Percentiles rank a stretch among this genome's conserved stretches.
Evolutionary conservation across 352 stramenopile genomes (phyloP).

Genomic region (Phytophthora macrochlamydospora): DNA sequence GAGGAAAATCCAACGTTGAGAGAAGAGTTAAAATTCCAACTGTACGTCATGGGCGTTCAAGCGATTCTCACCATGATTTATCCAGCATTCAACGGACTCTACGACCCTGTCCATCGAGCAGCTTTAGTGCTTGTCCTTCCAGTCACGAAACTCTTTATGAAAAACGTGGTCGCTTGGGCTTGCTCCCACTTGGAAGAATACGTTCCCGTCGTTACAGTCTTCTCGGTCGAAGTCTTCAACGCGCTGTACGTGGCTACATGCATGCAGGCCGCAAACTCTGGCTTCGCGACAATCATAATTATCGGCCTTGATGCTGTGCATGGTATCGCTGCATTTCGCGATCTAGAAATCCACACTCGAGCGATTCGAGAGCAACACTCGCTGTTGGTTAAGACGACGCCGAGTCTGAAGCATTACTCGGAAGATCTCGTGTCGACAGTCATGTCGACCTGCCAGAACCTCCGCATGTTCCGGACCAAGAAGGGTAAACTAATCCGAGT

Average conservation of each 20-base stretch:
- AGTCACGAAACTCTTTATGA: conserved; percentile 21
- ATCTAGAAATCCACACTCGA: conserved; percentile 5
- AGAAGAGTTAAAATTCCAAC: conserved; percentile 13
- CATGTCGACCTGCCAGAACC: conserved; percentile 1
- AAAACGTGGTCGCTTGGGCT: conserved; percentile 30
- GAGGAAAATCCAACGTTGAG: conserved; percentile 3
- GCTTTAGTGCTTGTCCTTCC: conserved; percentile 22
- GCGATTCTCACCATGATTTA: conserved; percentile 21
- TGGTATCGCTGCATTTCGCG: conserved; percentile 5
- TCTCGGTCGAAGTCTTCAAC: conserved; percentile 45
- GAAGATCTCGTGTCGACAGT: conserved; percentile 6
- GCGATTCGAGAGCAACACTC: conserved; percentile 2
- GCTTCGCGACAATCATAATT: conserved; percentile 17
- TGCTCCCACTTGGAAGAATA: conserved; percentile 28
- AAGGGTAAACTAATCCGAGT: conserved; percentile 12
- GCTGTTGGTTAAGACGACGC: not conserved
- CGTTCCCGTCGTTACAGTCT: conserved; percentile 29
- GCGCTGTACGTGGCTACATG: conserved; percentile 31
- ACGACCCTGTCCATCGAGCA: conserved; percentile 3
- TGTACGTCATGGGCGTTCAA: conserved; percentile 20
- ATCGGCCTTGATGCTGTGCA: conserved; percentile 27
- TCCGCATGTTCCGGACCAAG: conserved; percentile 10
- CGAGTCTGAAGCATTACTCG: not conserved
- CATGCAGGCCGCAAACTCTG: conserved; percentile 34
- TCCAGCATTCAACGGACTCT: conserved; percentile 22